phyloP scores from a whole-genome alignment of 306 rosid species.

The Canavalia ensiformis region DNA sequence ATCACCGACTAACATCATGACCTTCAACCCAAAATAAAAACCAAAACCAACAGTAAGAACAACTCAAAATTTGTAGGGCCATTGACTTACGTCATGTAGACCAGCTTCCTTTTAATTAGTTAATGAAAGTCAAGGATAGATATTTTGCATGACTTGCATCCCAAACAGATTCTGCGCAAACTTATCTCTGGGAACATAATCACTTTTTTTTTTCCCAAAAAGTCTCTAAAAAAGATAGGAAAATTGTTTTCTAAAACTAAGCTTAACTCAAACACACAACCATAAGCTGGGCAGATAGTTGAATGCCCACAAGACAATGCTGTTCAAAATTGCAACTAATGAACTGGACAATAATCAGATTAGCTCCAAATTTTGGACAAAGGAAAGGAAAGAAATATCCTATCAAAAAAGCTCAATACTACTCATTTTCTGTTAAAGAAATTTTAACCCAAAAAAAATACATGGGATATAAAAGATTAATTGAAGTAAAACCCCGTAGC shows the following conservation, averaged over 20 bases:
- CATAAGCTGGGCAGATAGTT: background rate
- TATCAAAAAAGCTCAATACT: background rate
- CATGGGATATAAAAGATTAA: background rate
- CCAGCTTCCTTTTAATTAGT: background rate
- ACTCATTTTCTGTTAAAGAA: background rate
- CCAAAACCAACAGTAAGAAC: conserved; percentile 13
- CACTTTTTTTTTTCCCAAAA: background rate
- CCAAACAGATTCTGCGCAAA: background rate
- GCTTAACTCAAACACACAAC: background rate
- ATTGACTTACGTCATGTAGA: background rate
- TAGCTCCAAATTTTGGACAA: background rate
- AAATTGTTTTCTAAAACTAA: background rate
- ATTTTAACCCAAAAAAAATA: background rate
- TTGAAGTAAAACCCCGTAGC: background rate
- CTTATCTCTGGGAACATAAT: conserved; percentile 2
- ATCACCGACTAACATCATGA: background rate
- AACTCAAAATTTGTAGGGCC: background rate
- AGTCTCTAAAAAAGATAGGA: background rate
- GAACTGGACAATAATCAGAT: conserved; percentile 5
- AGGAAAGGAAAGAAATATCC: background rate
- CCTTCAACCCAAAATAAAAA: conserved; percentile 23
- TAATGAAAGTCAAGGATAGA: conserved; percentile 1
- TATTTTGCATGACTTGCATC: background rate
- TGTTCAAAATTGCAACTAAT: background rate
- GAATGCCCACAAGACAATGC: background rate